A percentile compares a stretch with the other conserved stretches of the same genome.
Conservation (phyloP, 768 basidiomycete species). For the Mycena belliarum region DNA sequence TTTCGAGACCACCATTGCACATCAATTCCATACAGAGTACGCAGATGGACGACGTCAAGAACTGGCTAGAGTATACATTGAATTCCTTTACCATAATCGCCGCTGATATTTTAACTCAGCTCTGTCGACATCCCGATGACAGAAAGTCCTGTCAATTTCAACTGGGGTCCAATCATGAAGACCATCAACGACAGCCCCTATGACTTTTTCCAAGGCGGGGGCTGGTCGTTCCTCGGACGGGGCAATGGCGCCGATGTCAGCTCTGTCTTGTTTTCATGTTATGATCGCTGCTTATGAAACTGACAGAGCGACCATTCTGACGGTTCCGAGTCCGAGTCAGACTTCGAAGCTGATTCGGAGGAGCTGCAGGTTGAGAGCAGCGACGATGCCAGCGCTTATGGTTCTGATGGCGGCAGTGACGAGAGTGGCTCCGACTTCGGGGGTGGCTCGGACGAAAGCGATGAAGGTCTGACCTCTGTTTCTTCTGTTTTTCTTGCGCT, state of each 20-base stretch:
- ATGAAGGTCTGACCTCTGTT: slow-evolving; percentile 49
- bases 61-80: slow-evolving; percentile 90
- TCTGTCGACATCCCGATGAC: slow-evolving; percentile 96
- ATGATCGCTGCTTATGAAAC: background rate
- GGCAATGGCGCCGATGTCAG: slow-evolving; percentile 72
- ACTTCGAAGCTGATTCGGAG: slow-evolving; percentile 51
- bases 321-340: slow-evolving; percentile 54
- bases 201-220: slow-evolving; percentile 95
- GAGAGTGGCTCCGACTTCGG: slow-evolving; percentile 70
- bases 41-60: slow-evolving; percentile 95
- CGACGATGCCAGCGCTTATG: slow-evolving; percentile 67
- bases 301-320: slow-evolving; percentile 43
- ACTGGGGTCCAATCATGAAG: slow-evolving; percentile 99
- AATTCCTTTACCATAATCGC: background rate
- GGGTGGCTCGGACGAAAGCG: slow-evolving; percentile 50
- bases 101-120: slow-evolving; percentile 42
- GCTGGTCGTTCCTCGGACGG: slow-evolving; percentile 89
- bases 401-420: slow-evolving; percentile 60
- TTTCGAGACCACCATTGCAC: slow-evolving; percentile 87
- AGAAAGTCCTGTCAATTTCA: slow-evolving; percentile 95
- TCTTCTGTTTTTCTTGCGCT: background rate
- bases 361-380: slow-evolving; percentile 56
- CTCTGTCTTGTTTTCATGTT: slow-evolving; percentile 29
- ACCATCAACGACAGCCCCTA: slow-evolving; percentile 95
- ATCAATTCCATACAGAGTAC: slow-evolving; percentile 93